phyloP scores from a whole-genome alignment of 2,329 filamentous ascomycete species.

The Cephalotrichum gorgonifer region DNA sequence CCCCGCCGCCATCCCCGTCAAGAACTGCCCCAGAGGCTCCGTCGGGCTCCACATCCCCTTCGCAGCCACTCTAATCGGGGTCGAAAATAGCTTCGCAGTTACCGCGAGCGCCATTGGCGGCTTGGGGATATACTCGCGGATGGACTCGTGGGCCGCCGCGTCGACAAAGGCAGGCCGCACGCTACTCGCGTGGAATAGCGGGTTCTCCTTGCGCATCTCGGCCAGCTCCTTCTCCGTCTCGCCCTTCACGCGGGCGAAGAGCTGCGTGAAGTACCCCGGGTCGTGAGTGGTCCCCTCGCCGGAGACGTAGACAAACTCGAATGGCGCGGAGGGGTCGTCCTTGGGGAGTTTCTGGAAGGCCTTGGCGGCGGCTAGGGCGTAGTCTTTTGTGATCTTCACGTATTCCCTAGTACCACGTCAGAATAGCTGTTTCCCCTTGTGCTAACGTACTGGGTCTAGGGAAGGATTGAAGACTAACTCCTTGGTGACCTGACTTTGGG shows the following conservation, averaged over 20 bases:
- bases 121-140: neutral
- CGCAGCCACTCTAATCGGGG: neutral
- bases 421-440: neutral
- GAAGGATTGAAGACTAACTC: constrained; percentile 31
- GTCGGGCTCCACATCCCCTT: neutral
- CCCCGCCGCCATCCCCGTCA: neutral
- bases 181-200: constrained; percentile 41
- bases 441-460: neutral
- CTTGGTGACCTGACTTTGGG: constrained; percentile 45
- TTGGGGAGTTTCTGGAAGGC: constrained; percentile 41
- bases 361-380: constrained; percentile 50
- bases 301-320: constrained; percentile 64
- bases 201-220: constrained; percentile 31
- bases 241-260: constrained; percentile 58
- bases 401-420: constrained; percentile 39
- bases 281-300: constrained; percentile 49
- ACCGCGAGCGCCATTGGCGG: neutral
- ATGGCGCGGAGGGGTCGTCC: constrained; percentile 32
- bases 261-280: constrained; percentile 42
- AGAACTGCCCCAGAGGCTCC: neutral
- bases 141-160: constrained; percentile 11
- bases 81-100: neutral
- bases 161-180: constrained; percentile 54
- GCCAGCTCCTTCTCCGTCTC: constrained; percentile 51
- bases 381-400: constrained; percentile 56